Percentiles rank a stretch among this genome's conserved stretches.
Conservation (phyloP, 2,329 filamentous ascomycete genomes). For the Graphilbum ipis-grandicollis region DNA sequence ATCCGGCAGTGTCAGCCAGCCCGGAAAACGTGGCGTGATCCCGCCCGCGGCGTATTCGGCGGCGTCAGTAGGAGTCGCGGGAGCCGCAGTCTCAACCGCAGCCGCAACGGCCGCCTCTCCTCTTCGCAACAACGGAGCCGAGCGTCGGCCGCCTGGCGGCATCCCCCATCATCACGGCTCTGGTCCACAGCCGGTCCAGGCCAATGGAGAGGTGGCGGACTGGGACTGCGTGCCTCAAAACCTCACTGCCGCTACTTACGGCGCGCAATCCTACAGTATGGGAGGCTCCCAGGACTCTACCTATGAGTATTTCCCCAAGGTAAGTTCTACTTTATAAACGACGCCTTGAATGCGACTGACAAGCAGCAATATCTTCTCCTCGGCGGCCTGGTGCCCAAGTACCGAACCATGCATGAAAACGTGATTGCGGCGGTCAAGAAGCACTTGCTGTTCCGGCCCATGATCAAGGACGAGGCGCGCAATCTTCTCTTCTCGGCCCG, state of each 20-base stretch:
- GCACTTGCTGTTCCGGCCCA: slow-evolving; percentile 61
- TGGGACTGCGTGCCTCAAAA: slow-evolving; percentile 42
- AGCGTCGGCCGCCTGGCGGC: no score
- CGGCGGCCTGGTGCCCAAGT: slow-evolving; percentile 56
- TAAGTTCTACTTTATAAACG: background rate
- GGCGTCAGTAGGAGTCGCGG: no score
- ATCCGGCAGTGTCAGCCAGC: background rate
- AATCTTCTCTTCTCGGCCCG: slow-evolving; percentile 62
- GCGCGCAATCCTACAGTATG: slow-evolving; percentile 36
- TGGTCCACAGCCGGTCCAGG: slow-evolving; percentile 13
- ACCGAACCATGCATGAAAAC: slow-evolving; percentile 53
- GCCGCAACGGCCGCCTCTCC: no score
- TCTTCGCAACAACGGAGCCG: no score
- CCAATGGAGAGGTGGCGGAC: slow-evolving; percentile 17
- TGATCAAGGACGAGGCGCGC: slow-evolving; percentile 44
- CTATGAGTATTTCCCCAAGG: slow-evolving; percentile 53
- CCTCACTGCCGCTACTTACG: slow-evolving; percentile 28
- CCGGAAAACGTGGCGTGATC: background rate
- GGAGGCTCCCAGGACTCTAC: slow-evolving; percentile 52
- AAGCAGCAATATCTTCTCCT: slow-evolving; percentile 53
- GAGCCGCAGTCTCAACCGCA: no score
- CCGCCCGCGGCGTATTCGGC: no score
- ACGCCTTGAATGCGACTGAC: slow-evolving; percentile 9
- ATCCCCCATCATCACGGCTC: no score
- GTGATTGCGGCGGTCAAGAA: slow-evolving; percentile 51